Base-by-base conservation (phyloP, 2,329 filamentous ascomycete species). In the Colletotrichum lindemuthianum region DNA sequence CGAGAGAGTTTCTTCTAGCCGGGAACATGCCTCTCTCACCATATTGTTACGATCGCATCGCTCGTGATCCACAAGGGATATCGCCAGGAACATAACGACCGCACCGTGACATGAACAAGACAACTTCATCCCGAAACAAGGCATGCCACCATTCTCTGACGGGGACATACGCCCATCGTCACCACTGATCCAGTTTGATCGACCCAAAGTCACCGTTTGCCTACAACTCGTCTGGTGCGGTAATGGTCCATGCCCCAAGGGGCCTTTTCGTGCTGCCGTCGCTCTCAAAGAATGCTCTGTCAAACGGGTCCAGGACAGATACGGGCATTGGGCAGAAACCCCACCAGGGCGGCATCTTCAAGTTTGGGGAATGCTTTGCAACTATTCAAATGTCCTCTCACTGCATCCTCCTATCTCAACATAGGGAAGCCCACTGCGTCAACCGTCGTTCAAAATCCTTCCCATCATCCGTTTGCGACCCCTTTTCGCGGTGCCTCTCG, bases 161-260 rank as follows among this genome's bases (percentile, higher is more conserved):
- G 41, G n/a, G 37, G 51, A 43, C 57, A 55, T 56, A 32, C 39
- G 40, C 40, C 50, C 37, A 16, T 45, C 36, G 32, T 45, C 61
- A 61, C 47, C 40, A 32, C 47, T 51, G 36, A 39, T 51, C 58
- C 50, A 36, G 39, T 52, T 61, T 16, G 32, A 52, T 56, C 58
- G 40, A 52, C 57, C 16, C 32, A 61, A 56, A 55, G 39, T 43
- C 34, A 13, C 7, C 24, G 44, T 45, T 34, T 54, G 33, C 45
- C 16, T 34, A 9, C 10, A 24, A n/a, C n/a, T 15, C 16, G 33
- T 57, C 54, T 39, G 43, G 41, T 33, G 43, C 6, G 15, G 9
- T 24, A 10, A n/a, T 36, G 12, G 33, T 8, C 11, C 15, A 11
- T 43, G 15, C 13, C 41, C 41, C 41, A 43, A 24, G 24, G 24